These are phyloP conservation scores for Neurospora pannonica DNA, from an alignment of 495 filamentous ascomycete species.

Conservation along the genomic window DNA sequence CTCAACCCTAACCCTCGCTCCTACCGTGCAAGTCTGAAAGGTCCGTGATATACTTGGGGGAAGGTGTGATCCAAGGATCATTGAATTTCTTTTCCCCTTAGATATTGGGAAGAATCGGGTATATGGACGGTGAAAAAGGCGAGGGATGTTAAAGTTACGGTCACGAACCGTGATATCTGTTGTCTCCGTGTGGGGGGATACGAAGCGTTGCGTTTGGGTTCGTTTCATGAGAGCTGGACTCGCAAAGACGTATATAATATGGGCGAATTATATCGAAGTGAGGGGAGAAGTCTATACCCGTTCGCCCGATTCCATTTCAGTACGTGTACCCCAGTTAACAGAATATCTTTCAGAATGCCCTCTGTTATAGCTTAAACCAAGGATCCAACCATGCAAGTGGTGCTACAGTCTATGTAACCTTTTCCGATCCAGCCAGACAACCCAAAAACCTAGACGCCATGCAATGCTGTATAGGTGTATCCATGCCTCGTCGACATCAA, in stretches of 20 bases:
- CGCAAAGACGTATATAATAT: too few relatives aligned
- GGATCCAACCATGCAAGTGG: background rate
- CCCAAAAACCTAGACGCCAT: background rate
- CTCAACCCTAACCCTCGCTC: background rate
- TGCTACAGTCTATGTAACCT: background rate
- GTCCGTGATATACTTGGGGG: too few relatives aligned
- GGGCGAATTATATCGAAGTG: background rate
- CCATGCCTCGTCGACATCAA: background rate
- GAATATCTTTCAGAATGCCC: background rate
- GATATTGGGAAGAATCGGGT: too few relatives aligned
- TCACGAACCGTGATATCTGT: too few relatives aligned
- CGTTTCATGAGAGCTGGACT: too few relatives aligned
- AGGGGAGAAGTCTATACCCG: background rate
- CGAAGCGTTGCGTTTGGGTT: too few relatives aligned
- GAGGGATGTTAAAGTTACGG: too few relatives aligned
- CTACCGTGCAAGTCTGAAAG: background rate
- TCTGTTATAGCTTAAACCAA: background rate
- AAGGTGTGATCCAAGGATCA: too few relatives aligned
- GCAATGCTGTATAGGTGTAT: background rate
- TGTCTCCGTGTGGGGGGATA: too few relatives aligned
- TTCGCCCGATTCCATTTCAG: background rate
- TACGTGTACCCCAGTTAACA: background rate
- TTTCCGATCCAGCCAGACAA: background rate
- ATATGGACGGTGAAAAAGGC: too few relatives aligned
- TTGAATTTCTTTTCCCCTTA: too few relatives aligned